Conservation (phyloP, 805 yeast genomes). For the Spathaspora boniae region DNA sequence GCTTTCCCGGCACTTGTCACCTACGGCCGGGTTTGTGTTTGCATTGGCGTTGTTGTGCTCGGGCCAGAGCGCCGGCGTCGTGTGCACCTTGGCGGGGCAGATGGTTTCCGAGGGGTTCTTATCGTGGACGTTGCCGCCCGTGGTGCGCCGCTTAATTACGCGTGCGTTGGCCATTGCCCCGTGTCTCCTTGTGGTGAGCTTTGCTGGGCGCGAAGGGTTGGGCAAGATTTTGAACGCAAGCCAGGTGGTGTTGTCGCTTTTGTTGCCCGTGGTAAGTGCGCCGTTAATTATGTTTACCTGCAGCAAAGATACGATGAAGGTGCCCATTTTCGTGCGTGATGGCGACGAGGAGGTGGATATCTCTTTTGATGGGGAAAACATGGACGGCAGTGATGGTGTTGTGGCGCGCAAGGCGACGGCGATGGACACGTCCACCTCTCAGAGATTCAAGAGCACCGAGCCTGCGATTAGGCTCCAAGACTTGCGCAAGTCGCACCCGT, state of each 20-base stretch:
- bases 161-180: slow-evolving; percentile 84
- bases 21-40: slow-evolving; percentile 84
- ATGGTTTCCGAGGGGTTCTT: slow-evolving; percentile 90
- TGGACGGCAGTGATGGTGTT: slow-evolving; percentile 1
- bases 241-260: slow-evolving; percentile 77
- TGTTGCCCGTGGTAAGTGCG: slow-evolving; percentile 84
- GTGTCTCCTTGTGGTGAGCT: slow-evolving; percentile 68
- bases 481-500: slow-evolving; percentile 38
- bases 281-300: slow-evolving; percentile 84
- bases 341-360: slow-evolving; percentile 24
- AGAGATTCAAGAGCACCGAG: slow-evolving; percentile 29
- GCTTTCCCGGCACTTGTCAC: slow-evolving; percentile 66
- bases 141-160: slow-evolving; percentile 73
- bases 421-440: background rate
- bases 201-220: slow-evolving; percentile 80
- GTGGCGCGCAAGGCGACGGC: too few relatives aligned
- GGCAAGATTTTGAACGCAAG: slow-evolving; percentile 70
- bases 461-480: slow-evolving; percentile 41
- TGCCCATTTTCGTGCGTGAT: slow-evolving; percentile 34
- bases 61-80: slow-evolving; percentile 95
- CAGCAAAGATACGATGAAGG: slow-evolving; percentile 62
- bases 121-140: slow-evolving; percentile 77
- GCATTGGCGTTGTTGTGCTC: slow-evolving; percentile 85
- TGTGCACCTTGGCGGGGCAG: slow-evolving; percentile 91
- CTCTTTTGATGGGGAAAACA: slow-evolving; percentile 13